Conservation (phyloP, 2,329 filamentous ascomycete genomes). For the Elsinoe perseae region DNA sequence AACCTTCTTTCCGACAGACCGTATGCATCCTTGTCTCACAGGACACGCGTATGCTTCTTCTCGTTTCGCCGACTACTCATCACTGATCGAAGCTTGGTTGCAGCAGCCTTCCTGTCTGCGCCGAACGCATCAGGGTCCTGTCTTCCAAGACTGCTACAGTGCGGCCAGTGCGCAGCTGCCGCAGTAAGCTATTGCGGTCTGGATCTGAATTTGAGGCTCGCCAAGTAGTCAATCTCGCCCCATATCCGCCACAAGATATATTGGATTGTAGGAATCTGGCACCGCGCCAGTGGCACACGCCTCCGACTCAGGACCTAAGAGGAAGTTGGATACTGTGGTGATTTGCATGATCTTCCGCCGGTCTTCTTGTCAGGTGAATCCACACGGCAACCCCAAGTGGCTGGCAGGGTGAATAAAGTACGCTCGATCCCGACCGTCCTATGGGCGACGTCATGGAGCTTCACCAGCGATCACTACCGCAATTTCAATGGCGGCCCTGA, state of each 20-base stretch:
- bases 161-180: not conserved
- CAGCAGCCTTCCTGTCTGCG: not conserved
- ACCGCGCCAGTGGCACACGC: not conserved
- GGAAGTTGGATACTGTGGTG: not conserved
- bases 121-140: constrained; percentile 6
- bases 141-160: not conserved
- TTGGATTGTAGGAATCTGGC: not conserved
- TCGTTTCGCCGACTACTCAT: not conserved
- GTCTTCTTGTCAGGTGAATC: not conserved
- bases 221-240: not conserved
- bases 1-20: not conserved
- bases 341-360: constrained; percentile 12
- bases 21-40: constrained; percentile 5
- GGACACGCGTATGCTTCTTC: not conserved
- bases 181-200: not conserved
- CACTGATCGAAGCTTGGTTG: not conserved
- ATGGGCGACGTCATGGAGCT: constrained; percentile 11
- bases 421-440: constrained; percentile 5
- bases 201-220: constrained; percentile 3
- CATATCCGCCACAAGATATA: constrained; percentile 5
- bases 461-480: constrained; percentile 8
- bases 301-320: not conserved
- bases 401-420: not conserved
- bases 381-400: not conserved
- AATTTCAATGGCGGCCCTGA: not conserved